Base-by-base conservation (phyloP, 768 basidiomycete genomes). In the Peribolospora kevripleyi region DNA sequence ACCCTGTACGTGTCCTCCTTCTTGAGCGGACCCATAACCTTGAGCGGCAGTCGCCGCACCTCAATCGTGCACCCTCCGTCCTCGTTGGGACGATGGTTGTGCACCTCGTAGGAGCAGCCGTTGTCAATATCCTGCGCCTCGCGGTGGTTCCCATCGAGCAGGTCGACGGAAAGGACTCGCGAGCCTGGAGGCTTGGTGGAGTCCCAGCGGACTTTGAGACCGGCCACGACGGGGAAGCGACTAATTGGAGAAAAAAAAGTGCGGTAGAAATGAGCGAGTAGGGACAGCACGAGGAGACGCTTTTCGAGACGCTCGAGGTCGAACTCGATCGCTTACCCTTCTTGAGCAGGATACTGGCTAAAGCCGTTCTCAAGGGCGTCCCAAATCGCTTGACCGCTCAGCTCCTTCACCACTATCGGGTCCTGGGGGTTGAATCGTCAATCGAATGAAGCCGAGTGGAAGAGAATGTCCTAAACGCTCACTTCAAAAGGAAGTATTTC, bases 161-260 rank as follows among this genome's bases (percentile, higher is more conserved):
- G 59, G 43, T 67, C 60, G 25, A 91, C 71, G 3, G 80, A 80
- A 36, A 80, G 66, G 5, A 93, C 76, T 11, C 87, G 78, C 53
- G 79, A 70, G 11, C 80, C 79, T 0, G 83, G 75, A 1, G 76
- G 74, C 46, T 71, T 73, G 39, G 76, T 74, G 43, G 84, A 88
- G 65, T 93, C 86, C 87, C 86, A 90, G 13, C 76, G 74, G 7
- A 90, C 80, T 8, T 76, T 77, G 45, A 90, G 73, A 13, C 87
- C 87, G 36, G 86, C 81, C 43, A 91, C 72, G 9, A 86, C 73
- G 0, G 87, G 86, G 68, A 93, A 93, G 9, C 87, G 83, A 25
- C 86, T 88, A 52, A n/a, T 25, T 25, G 25, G 25, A 25, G 25
- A 25, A 25, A 25, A 25, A 25, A 25, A 25, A 25, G 25, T 25